A percentile compares a stretch with the other conserved stretches of the same genome.
phyloP scores from a whole-genome alignment of 257 asterid species.

The Penstemon davidsonii region DNA sequence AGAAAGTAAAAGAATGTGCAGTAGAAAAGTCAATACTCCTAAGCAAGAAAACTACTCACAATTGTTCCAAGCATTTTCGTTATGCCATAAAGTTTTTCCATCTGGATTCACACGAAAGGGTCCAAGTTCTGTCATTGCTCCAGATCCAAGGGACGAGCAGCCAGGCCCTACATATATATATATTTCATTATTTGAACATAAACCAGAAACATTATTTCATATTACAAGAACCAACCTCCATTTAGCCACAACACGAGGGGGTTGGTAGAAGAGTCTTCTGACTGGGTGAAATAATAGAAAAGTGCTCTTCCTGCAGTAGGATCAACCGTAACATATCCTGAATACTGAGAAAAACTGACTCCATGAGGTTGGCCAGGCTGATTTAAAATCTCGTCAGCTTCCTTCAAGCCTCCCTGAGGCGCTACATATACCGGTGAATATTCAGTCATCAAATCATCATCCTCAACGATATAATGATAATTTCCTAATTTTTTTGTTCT shows the following conservation, averaged over 20 bases:
- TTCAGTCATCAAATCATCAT: not conserved
- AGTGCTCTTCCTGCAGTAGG: slow-evolving; percentile 41
- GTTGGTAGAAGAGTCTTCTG: slow-evolving; percentile 32
- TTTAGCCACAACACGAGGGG: slow-evolving; percentile 49
- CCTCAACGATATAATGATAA: not conserved
- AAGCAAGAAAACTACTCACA: slow-evolving; percentile 27
- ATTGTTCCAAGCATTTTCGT: slow-evolving; percentile 60
- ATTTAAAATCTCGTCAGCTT: slow-evolving; percentile 21
- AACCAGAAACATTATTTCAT: too few species aligned
- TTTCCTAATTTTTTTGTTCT: not conserved
- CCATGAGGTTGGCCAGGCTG: slow-evolving; percentile 39
- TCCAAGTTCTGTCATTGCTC: slow-evolving; percentile 66
- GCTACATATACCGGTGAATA: slow-evolving; percentile 28
- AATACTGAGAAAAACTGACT: slow-evolving; percentile 40
- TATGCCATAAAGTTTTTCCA: slow-evolving; percentile 50
- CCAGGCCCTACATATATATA: slow-evolving; percentile 58
- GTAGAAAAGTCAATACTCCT: too few species aligned
- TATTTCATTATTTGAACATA: too few species aligned
- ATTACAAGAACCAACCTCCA: slow-evolving; percentile 34
- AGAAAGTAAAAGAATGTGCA: too few species aligned
- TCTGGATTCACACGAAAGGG: slow-evolving; percentile 64
- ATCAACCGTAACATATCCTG: slow-evolving; percentile 45
- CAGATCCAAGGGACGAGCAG: slow-evolving; percentile 67
- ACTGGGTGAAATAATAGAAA: slow-evolving; percentile 39
- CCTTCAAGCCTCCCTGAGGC: slow-evolving; percentile 35